A percentile compares a stretch with the other conserved stretches of the same genome.
Conservation (phyloP, 2,329 filamentous ascomycete genomes). For the Thermomyces lanuginosus region DNA sequence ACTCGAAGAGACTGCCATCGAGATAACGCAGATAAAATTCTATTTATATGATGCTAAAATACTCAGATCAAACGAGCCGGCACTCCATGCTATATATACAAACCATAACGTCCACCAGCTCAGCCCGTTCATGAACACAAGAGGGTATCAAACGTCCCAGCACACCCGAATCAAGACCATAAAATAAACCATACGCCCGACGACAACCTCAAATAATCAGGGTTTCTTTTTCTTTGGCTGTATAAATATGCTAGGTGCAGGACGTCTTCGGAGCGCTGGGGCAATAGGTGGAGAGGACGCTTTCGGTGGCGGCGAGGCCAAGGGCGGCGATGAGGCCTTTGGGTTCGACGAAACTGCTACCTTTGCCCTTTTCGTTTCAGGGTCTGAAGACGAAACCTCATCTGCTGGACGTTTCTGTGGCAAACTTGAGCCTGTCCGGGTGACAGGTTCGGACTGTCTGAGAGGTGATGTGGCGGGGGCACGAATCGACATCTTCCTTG, state of each 20-base stretch:
- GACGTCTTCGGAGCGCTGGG: constrained; percentile 14
- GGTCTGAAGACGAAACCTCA: background rate
- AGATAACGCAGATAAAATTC: no score
- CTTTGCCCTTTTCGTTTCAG: background rate
- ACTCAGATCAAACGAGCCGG: no score
- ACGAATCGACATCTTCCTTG: no score
- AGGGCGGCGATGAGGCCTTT: background rate
- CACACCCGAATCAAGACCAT: no score
- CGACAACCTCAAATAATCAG: background rate
- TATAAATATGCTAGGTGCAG: constrained; percentile 13
- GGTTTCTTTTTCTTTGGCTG: constrained; percentile 8
- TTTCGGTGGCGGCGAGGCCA: background rate
- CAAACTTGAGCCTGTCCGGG: no score
- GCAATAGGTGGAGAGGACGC: constrained; percentile 9
- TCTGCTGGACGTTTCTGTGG: background rate
- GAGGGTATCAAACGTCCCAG: no score
- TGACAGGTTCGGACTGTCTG: background rate
- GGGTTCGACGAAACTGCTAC: background rate
- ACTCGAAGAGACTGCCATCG: no score
- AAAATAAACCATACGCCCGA: background rate
- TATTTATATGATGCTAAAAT: no score
- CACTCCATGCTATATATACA: no score
- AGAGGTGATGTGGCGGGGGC: background rate
- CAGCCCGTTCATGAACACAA: no score
- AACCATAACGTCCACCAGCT: no score